Conservation (phyloP, 148 eudicot species). For the Silene uniflora region DNA sequence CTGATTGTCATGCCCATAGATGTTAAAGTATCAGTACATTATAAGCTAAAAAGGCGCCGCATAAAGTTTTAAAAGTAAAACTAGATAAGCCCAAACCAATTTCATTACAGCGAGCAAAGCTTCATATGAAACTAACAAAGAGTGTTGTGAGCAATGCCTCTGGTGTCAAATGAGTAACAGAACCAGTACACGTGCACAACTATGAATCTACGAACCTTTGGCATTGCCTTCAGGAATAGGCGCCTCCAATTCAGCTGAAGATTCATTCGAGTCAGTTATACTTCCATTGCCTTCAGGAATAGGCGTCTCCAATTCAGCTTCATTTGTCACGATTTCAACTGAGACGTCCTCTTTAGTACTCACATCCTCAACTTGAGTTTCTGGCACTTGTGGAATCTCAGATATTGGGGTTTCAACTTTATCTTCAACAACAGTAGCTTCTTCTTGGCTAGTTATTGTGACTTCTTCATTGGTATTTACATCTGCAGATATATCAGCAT, state of each 20-base stretch:
- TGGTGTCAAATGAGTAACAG: slow-evolving; percentile 1
- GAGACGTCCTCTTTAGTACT: slow-evolving; percentile 19
- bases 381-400: slow-evolving; percentile 9
- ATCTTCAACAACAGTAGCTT: slow-evolving; percentile 9
- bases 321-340: slow-evolving; percentile 15
- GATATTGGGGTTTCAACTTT: slow-evolving; percentile 8
- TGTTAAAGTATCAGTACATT: not conserved
- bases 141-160: slow-evolving; percentile 8
- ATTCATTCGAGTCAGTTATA: slow-evolving; percentile 21
- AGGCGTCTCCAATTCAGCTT: slow-evolving; percentile 20
- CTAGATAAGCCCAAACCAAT: not conserved
- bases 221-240: slow-evolving; percentile 21
- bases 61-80: not conserved
- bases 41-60: not conserved
- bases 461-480: slow-evolving; percentile 13
- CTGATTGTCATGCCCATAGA: not conserved
- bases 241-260: slow-evolving; percentile 13
- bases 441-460: slow-evolving; percentile 18
- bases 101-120: slow-evolving; percentile 9
- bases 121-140: slow-evolving; percentile 5
- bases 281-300: slow-evolving; percentile 24
- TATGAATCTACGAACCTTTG: slow-evolving; percentile 26
- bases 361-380: slow-evolving; percentile 24
- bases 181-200: not conserved
- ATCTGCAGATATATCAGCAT: slow-evolving; percentile 9